A percentile compares a stretch with the other conserved stretches of the same genome.
Conservation (phyloP, 2,329 filamentous ascomycete species). For the Aureobasidium musti region DNA sequence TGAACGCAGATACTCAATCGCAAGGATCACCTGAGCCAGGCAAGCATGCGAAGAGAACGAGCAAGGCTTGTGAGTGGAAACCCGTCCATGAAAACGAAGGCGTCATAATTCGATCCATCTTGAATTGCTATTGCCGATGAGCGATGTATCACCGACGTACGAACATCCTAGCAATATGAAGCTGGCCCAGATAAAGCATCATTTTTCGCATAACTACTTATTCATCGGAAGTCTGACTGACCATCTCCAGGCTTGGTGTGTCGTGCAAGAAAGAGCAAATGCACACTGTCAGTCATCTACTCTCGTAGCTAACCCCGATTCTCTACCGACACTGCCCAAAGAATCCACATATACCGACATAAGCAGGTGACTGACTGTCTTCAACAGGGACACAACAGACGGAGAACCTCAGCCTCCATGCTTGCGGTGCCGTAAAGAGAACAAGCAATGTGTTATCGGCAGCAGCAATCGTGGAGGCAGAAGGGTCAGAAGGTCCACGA, state of each 20-base stretch:
- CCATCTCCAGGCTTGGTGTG: constrained; percentile 48
- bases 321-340: too few relatives aligned
- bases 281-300: constrained; percentile 51
- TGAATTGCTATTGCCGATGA: not conserved
- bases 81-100: not conserved
- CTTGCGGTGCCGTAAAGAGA: constrained; percentile 59
- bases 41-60: constrained; percentile 23
- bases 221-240: not conserved
- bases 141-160: not conserved
- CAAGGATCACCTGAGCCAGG: constrained; percentile 11
- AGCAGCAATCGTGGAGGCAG: constrained; percentile 62
- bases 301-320: not conserved
- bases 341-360: too few relatives aligned
- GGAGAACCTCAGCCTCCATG: constrained; percentile 57
- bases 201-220: not conserved
- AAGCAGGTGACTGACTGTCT: not conserved
- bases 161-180: not conserved
- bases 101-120: too few relatives aligned
- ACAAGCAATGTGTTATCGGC: constrained; percentile 60
- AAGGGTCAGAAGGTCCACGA: constrained; percentile 56
- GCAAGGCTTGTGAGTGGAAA: constrained; percentile 22
- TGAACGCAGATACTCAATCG: constrained; percentile 9
- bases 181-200: not conserved
- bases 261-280: constrained; percentile 54
- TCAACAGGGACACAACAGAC: constrained; percentile 45